Evolutionary conservation across 306 rosid species (phyloP).

Genomic region (Castanospermum australe): DNA sequence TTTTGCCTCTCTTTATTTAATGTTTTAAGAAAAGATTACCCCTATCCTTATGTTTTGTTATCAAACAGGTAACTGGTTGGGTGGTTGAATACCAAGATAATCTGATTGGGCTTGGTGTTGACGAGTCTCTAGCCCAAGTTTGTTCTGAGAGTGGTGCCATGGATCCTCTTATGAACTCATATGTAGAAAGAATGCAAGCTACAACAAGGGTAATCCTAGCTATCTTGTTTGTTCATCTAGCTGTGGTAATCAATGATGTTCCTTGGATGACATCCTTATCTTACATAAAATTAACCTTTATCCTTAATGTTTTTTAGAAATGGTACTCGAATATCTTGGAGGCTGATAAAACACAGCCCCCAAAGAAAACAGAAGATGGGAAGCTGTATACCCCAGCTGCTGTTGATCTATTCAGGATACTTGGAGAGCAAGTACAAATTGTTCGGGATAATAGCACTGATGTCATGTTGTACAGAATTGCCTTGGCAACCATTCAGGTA

Average conservation of each 20-base stretch:
- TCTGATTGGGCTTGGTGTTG: constrained; percentile 91
- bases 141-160: constrained; percentile 99
- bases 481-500: constrained; percentile 96
- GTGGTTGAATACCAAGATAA: constrained; percentile 96
- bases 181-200: constrained; percentile 98
- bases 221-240: constrained; percentile 2
- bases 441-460: constrained; percentile 98
- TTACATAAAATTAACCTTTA: constrained; percentile 13
- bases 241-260: constrained; percentile 27
- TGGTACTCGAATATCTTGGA: constrained; percentile 98
- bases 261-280: constrained; percentile 14
- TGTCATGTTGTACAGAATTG: constrained; percentile 91
- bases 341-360: constrained; percentile 94
- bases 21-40: background rate
- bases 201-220: constrained; percentile 74
- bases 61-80: constrained; percentile 92
- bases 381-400: constrained; percentile 98
- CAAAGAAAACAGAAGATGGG: constrained; percentile 96
- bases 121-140: constrained; percentile 92
- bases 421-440: constrained; percentile 96
- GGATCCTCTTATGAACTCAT: constrained; percentile 98
- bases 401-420: constrained; percentile 96
- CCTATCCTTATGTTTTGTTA: background rate
- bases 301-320: constrained; percentile 57
- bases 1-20: background rate